Conservation (phyloP, 2,329 filamentous ascomycete species). For the Aphanocladium album region DNA sequence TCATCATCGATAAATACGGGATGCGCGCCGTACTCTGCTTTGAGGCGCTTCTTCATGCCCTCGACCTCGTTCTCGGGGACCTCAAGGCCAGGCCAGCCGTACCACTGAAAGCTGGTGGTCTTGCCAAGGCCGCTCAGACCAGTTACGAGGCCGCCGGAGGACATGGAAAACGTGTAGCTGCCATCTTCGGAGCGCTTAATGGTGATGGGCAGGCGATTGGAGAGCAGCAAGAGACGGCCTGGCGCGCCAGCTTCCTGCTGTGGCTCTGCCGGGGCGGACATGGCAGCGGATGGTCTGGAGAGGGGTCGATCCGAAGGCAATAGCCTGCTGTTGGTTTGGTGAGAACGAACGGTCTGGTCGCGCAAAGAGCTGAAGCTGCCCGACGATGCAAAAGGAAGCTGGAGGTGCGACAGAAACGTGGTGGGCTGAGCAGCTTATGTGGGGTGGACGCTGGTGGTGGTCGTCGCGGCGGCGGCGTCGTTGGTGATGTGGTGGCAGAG, state of each 20-base stretch:
- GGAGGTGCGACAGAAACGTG: not conserved
- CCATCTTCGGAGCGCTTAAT: slow-evolving; percentile 92
- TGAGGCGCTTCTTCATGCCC: slow-evolving; percentile 69
- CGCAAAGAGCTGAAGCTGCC: not conserved
- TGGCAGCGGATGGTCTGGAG: slow-evolving; percentile 19
- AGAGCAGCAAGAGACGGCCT: slow-evolving; percentile 72
- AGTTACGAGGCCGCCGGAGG: slow-evolving; percentile 90
- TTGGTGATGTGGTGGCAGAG: not conserved
- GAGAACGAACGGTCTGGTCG: not conserved
- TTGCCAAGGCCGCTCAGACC: slow-evolving; percentile 89
- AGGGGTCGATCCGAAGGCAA: not conserved
- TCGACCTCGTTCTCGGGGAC: slow-evolving; percentile 78
- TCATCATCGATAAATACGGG: slow-evolving; percentile 94
- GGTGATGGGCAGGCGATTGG: slow-evolving; percentile 92
- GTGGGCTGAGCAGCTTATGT: slow-evolving; percentile 4
- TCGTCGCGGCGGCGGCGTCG: not conserved
- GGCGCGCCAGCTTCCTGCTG: slow-evolving; percentile 26
- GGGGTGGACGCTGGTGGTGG: slow-evolving; percentile 1
- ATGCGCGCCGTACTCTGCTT: slow-evolving; percentile 82
- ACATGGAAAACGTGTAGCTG: slow-evolving; percentile 92
- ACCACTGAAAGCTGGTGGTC: slow-evolving; percentile 94
- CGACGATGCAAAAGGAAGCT: slow-evolving; percentile 1
- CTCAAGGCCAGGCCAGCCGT: slow-evolving; percentile 93
- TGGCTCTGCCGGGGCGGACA: slow-evolving; percentile 33
- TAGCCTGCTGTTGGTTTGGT: not conserved